phyloP scores from a whole-genome alignment of 2,329 filamentous ascomycete genomes.

The Aplosporella prunicola region DNA sequence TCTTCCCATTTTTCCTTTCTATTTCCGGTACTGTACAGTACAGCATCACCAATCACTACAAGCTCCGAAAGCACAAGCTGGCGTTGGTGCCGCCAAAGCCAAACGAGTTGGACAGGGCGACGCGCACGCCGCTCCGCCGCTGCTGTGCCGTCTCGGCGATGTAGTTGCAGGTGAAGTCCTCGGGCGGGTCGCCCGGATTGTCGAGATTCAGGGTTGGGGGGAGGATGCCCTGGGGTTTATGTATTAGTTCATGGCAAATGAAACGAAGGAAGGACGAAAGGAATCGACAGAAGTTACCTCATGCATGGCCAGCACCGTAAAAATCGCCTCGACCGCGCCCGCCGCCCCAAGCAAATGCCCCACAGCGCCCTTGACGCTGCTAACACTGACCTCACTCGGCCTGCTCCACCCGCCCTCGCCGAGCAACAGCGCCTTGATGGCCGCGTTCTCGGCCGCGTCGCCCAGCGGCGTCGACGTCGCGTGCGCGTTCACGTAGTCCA shows the following conservation, averaged over 20 bases:
- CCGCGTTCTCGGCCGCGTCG: slow-evolving; percentile 77
- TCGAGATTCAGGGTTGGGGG: slow-evolving; percentile 82
- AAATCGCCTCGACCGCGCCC: slow-evolving; percentile 81
- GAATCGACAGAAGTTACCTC: slow-evolving; percentile 48
- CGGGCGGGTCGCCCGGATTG: slow-evolving; percentile 48
- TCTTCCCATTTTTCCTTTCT: no score
- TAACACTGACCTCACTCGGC: slow-evolving; percentile 64
- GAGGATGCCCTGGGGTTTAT: slow-evolving; percentile 61
- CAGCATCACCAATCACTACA: no score
- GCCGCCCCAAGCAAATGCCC: slow-evolving; percentile 88
- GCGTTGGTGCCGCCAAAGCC: slow-evolving; percentile 97
- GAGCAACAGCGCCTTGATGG: slow-evolving; percentile 68
- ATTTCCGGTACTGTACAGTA: no score
- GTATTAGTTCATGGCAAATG: no score
- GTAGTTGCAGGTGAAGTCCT: slow-evolving; percentile 73
- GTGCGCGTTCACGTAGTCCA: slow-evolving; percentile 94
- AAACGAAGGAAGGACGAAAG: neutral
- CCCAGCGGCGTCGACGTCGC: slow-evolving; percentile 82
- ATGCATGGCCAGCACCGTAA: slow-evolving; percentile 68
- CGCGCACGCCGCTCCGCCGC: slow-evolving; percentile 48
- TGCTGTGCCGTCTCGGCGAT: slow-evolving; percentile 63
- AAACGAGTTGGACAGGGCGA: slow-evolving; percentile 89
- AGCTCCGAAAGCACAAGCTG: slow-evolving; percentile 69
- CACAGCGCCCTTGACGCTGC: slow-evolving; percentile 87
- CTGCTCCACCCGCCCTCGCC: slow-evolving; percentile 56